Evolutionary conservation across 2,329 filamentous ascomycete genomes (phyloP), one percentile per base, ranked within the genome.

Genomic region (Aspergillus neoniger): DNA sequence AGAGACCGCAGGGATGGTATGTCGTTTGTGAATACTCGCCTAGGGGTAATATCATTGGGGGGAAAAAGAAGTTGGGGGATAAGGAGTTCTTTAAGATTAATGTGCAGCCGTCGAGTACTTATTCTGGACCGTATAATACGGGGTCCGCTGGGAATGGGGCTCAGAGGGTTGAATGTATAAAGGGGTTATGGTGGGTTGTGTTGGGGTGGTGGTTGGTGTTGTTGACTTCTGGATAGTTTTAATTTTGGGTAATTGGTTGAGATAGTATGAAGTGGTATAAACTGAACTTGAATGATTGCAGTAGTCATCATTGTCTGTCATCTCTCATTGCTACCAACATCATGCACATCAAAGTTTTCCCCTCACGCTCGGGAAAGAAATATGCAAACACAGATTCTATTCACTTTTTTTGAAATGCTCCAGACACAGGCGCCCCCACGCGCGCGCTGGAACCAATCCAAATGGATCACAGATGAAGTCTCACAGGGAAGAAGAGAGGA

Each of bases 11-110:
- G 38, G 86, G 86, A 0, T 90, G 86, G 85, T 89, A 85, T 72
- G 77, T 91, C 0, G 86, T 86, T 23, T 91, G 88, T 66, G 87
- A 91, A 76, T 91, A 91, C 74, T 88, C 80, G 78, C 88, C 89
- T 1, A 72, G 80, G 1, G 89, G 89, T 0, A 91, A 91, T 68
- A 78, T 91, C 2, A 66, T 76, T 14, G 76, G 76, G 3, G 58
- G 57, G 12, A 41, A 70, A 52, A 59, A 71, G 56, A 47, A 56
- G 32, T 19, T 39, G 47, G 65, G 57, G 44, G 47, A 71, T 55
- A 62, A 74, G 51, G 54, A 58, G 30, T 74, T 68, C 47, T 77
- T 76, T 58, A 68, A 61, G 49, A 53, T 71, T 47, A 76, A 76
- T 63, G 74, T 76, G 61, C 61, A 67, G 55, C 55, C 57, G 55